Percentiles rank a stretch among this genome's conserved stretches.
phyloP scores from a whole-genome alignment of 2,329 filamentous ascomycete genomes.

The Ophiocordyceps sinensis region DNA sequence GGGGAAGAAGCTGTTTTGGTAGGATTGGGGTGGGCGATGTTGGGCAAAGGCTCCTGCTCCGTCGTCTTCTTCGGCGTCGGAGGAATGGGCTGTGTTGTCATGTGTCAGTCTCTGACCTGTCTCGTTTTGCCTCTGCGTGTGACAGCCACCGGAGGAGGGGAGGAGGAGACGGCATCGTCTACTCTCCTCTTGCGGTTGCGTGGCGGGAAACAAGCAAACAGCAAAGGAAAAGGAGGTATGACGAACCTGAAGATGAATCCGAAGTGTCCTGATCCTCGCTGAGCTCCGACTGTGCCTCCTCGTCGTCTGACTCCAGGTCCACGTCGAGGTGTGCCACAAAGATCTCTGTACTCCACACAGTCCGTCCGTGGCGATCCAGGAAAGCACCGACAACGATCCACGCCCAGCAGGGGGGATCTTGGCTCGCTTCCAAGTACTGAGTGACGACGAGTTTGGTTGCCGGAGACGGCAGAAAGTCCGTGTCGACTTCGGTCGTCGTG shows the following conservation, averaged over 20 bases:
- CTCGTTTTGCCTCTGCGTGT: too few species aligned
- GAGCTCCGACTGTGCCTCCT: conserved; percentile 3
- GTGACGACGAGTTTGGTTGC: conserved; percentile 31
- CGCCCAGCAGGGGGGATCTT: conserved; percentile 23
- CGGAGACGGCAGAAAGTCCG: conserved; percentile 24
- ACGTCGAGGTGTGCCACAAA: conserved; percentile 19
- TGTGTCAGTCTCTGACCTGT: too few species aligned
- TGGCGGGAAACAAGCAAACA: conserved; percentile 3
- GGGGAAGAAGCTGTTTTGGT: background rate
- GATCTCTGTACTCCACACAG: conserved; percentile 32
- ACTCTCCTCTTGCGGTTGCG: background rate
- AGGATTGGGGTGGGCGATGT: too few species aligned
- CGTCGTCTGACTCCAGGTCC: conserved; percentile 12
- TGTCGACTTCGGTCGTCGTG: conserved; percentile 14
- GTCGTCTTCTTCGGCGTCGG: too few species aligned
- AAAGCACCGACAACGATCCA: conserved; percentile 33
- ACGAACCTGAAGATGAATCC: conserved; percentile 9
- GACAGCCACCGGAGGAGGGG: too few species aligned
- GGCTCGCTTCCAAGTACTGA: conserved; percentile 22
- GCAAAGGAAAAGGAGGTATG: background rate
- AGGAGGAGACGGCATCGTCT: too few species aligned
- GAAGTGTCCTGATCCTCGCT: conserved; percentile 2
- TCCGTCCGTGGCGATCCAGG: conserved; percentile 24
- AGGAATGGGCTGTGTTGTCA: too few species aligned
- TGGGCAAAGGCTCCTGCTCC: too few species aligned